These are phyloP conservation scores for Guadua angustifolia DNA, from an alignment of 176 grass and related monocot species.

Conservation along the genomic window DNA sequence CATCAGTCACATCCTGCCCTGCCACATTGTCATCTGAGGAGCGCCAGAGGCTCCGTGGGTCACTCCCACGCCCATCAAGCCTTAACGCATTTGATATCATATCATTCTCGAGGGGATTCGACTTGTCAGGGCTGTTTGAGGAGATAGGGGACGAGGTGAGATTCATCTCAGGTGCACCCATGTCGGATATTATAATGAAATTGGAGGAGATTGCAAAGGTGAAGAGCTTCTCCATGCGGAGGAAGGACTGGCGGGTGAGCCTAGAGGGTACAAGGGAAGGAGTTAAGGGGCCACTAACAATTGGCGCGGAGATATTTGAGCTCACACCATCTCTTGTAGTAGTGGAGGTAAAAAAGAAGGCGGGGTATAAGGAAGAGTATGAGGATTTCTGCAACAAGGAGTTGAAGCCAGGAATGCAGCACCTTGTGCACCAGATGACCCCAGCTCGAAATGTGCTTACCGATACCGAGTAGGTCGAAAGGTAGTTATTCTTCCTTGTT, in stretches of 20 bases:
- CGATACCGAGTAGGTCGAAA: constrained; percentile 46
- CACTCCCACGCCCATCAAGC: constrained; percentile 76
- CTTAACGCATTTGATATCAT: constrained; percentile 99
- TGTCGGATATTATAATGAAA: constrained; percentile 65
- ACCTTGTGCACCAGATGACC: constrained; percentile 65
- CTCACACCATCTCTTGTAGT: constrained; percentile 86
- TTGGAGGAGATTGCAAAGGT: constrained; percentile 95
- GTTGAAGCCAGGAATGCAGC: constrained; percentile 85
- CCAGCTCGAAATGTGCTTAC: constrained; percentile 35
- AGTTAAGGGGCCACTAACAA: constrained; percentile 90
- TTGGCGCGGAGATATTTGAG: constrained; percentile 80
- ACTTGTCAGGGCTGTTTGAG: constrained; percentile 92
- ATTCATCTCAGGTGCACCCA: constrained; percentile 72
- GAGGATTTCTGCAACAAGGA: constrained; percentile 91
- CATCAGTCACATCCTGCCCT: constrained; percentile 76
- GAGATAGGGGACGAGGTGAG: constrained; percentile 77
- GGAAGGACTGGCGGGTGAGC: constrained; percentile 83
- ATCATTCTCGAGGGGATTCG: constrained; percentile 87
- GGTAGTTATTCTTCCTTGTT: constrained; percentile 27
- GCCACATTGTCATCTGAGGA: constrained; percentile 66
- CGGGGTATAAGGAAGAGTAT: constrained; percentile 79
- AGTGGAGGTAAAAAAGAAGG: constrained; percentile 97
- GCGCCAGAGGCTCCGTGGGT: constrained; percentile 36
- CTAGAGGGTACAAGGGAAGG: constrained; percentile 94
- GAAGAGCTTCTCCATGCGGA: constrained; percentile 71